Evolutionary conservation across 345 rosid genomes (phyloP), one percentile per base, ranked within the genome.

Genomic region (Nephelium lappaceum): DNA sequence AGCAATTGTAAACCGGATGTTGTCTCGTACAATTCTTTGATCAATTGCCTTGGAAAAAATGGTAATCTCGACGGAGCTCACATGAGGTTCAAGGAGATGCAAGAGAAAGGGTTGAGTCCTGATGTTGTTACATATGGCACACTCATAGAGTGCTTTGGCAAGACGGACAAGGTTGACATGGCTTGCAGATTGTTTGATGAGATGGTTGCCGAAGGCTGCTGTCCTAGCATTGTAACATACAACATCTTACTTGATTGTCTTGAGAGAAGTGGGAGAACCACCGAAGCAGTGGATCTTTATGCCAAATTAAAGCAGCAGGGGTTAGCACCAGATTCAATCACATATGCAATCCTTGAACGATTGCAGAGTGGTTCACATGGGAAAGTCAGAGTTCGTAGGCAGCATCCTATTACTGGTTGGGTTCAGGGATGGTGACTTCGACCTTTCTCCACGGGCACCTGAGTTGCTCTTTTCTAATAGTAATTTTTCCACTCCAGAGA

Each of bases 31-130:
- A 95, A 95, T 81, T 88, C 99, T 64, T 75, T 93, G 88, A 93
- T 93, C 63, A 95, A 95, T 71, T 93, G 93, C 80, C 90, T 95
- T 51, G 99, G 99, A 23, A 95, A 95, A 84, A 93, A 91, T 39
- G 98, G 99, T 78, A 88, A 91, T 83, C 87, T 95, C 24, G 98
- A 93, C 84, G 99, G 88, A 91, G 99, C 98, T 61, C 99, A 95
- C 85, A 89, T 95, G 77, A 89, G 87, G 81, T 93, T 93, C 76
- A 86, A 86, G 85, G 98, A 95, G 91, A 95, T 95, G 98, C 93
- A 87, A 80, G 98, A 91, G 81, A 91, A 79, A 79, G 99, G 96
- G 38, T 82, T 95, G 69, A 83, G 82, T 85, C 97, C 99, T 51
- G 98, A 95, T 77, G 99, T 95, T 21, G 92, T 93, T 9, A 95